Evolutionary conservation across 306 rosid species (phyloP), one percentile per base, ranked within the genome.

Genomic region (Oxytropis ochrocephala): DNA sequence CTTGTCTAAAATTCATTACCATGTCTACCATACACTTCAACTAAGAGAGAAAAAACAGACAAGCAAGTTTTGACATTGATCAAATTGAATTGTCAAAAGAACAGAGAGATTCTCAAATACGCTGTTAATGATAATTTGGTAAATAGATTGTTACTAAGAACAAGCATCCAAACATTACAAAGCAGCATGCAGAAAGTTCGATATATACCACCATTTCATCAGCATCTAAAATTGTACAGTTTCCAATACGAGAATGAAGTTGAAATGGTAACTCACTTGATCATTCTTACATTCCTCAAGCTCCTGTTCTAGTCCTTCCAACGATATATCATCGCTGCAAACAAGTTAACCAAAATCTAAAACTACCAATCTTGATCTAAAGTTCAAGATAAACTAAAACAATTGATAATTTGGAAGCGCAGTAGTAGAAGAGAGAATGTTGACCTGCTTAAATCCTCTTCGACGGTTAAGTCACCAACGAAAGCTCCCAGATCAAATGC

Each of bases 291-390:
- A 90, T 86, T 94, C 97, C 77, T 94, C 97, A 6, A 94, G 84
- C 78, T 94, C 98, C 84, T 88, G 89, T 70, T 94, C 85, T 11
- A 94, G 83, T 54, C 98, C 98, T 67, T 94, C 97, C 87, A 94
- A 74, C 4, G 97, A 88, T 51, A 90, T 72, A 67, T 90, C 97
- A 55, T 85, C 95, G 13, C 98, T 90, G 83, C 60, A 74, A 53
- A 69, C 64, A 75, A 63, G 18, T 36, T 35, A 36, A 78, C 4
- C 32, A 44, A 21, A 60, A 66, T 17, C 16, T 52, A 13, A 60
- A 57, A 67, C 47, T 53, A 43, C 11, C 7, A 27, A 46, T 49
- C 19, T 9, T 2, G 2, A 2, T 64, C 6, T 2, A 46, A 69
- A 42, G 8, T 46, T 46, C 12, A 36, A 5, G 5, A 17, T 17